Evolutionary conservation across 2,329 filamentous ascomycete species (phyloP).

Genomic region (Cladophialophora psammophila): DNA sequence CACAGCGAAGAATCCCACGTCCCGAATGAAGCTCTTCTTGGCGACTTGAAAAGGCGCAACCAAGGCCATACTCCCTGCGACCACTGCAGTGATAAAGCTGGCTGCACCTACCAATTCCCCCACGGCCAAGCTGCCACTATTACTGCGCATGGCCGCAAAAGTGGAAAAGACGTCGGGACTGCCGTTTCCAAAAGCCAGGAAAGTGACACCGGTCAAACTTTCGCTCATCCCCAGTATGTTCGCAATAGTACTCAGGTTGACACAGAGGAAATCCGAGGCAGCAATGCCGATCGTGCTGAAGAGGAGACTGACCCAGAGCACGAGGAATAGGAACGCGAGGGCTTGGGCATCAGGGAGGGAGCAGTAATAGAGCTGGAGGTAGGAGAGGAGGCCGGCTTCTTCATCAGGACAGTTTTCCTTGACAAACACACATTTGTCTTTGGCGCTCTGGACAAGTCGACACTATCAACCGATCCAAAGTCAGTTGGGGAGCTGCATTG

Average conservation of each 20-base stretch:
- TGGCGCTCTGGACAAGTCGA: conserved; percentile 75
- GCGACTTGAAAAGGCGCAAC: conserved; percentile 95
- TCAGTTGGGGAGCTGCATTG: conserved; percentile 21
- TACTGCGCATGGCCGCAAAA: conserved; percentile 95
- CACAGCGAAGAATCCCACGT: conserved; percentile 89
- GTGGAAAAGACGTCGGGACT: conserved; percentile 98
- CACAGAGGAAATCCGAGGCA: conserved; percentile 96
- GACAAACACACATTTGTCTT: conserved; percentile 88
- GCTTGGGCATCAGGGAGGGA: conserved; percentile 71
- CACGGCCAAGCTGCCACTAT: conserved; percentile 95
- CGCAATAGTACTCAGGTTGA: conserved; percentile 93
- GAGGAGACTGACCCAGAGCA: conserved; percentile 83
- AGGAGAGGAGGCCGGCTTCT: conserved; percentile 87
- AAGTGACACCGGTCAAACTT: conserved; percentile 94
- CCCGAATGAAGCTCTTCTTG: conserved; percentile 85
- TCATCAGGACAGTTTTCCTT: conserved; percentile 83
- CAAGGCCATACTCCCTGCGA: conserved; percentile 95
- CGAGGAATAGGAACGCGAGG: conserved; percentile 78
- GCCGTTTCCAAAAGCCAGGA: conserved; percentile 95
- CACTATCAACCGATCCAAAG: conserved; percentile 61
- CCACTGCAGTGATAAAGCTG: conserved; percentile 94
- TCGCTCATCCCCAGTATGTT: conserved; percentile 90
- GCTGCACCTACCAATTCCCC: conserved; percentile 95
- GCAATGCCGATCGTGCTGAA: conserved; percentile 98
- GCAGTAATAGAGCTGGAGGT: conserved; percentile 93